A percentile compares a stretch with the other conserved stretches of the same genome.
Conservation (phyloP, 2,329 filamentous ascomycete species). For the Paraconiothyrium sp. region DNA sequence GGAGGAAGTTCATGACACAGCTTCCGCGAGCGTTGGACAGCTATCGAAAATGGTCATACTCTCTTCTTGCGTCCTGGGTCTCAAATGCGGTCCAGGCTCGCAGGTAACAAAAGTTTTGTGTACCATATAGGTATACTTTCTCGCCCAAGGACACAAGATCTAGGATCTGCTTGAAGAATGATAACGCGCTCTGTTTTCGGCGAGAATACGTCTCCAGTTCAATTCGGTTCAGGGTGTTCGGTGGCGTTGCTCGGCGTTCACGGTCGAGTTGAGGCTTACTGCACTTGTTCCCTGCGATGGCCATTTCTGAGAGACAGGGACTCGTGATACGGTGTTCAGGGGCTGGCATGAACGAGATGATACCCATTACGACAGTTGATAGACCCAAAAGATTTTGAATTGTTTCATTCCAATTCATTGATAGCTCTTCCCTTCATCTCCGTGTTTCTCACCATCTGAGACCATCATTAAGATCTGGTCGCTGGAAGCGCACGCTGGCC, state of each 20-base stretch:
- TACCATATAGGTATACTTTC: too few relatives aligned
- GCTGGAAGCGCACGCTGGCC: background rate
- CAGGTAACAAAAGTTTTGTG: background rate
- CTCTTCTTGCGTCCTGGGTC: background rate
- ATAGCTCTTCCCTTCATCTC: background rate
- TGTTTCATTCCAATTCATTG: background rate
- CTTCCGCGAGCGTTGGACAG: background rate
- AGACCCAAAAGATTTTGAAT: background rate
- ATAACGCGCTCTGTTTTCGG: background rate
- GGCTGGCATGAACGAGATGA: background rate
- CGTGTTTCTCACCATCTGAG: background rate
- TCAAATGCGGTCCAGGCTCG: background rate
- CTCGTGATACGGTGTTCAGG: background rate
- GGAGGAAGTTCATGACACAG: background rate
- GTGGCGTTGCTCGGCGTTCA: background rate
- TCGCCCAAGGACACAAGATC: background rate
- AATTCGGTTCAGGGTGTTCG: background rate
- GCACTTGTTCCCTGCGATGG: background rate
- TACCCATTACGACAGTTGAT: conserved; percentile 1
- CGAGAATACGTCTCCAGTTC: background rate
- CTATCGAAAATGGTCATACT: background rate
- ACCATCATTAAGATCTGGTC: background rate
- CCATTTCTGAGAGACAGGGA: background rate
- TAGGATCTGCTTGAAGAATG: background rate
- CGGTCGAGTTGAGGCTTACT: background rate